Percentiles rank a stretch among this genome's conserved stretches.
Conservation (phyloP, 148 eudicot genomes). For the Camellia sinensis region DNA sequence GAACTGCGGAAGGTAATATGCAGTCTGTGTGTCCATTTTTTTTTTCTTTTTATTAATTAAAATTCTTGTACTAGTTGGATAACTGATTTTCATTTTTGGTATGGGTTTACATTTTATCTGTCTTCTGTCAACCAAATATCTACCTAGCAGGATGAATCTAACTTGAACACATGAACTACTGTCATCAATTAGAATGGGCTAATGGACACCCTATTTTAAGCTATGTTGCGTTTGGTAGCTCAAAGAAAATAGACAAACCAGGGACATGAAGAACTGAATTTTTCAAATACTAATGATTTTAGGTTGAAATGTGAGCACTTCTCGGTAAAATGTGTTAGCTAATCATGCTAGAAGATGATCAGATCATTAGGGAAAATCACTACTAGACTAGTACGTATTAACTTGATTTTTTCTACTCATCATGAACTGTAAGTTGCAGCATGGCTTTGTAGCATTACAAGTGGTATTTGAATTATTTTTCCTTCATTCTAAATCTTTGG, state of each 20-base stretch:
- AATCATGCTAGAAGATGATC: not conserved
- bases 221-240: not conserved
- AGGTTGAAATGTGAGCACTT: conserved; percentile 2
- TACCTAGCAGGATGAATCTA: not conserved
- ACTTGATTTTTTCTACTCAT: not conserved
- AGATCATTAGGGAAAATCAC: not conserved
- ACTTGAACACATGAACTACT: not conserved
- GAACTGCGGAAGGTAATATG: conserved; percentile 58
- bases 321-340: no score
- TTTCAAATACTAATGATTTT: not conserved
- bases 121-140: not conserved
- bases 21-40: not conserved
- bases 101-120: not conserved
- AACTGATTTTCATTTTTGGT: not conserved
- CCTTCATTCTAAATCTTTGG: not conserved
- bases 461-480: not conserved
- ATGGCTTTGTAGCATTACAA: not conserved
- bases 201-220: not conserved
- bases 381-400: not conserved
- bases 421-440: not conserved
- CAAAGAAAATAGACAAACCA: not conserved
- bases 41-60: not conserved
- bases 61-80: not conserved
- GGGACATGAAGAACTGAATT: not conserved
- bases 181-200: not conserved